A percentile compares a stretch with the other conserved stretches of the same genome.
Evolutionary conservation across 768 basidiomycete species (phyloP).

Genomic region (Rossbeevera mucosa): DNA sequence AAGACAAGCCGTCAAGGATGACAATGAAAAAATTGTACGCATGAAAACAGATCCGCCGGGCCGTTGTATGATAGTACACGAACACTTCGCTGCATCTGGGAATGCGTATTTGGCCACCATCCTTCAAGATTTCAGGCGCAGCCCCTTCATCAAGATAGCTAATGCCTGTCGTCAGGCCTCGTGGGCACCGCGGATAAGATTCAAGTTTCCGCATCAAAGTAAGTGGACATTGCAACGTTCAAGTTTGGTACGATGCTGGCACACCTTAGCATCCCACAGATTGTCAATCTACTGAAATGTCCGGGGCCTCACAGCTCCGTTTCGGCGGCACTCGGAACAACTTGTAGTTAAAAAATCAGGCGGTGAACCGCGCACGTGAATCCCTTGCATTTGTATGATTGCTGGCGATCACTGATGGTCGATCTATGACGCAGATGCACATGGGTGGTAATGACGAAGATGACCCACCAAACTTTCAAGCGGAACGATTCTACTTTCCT

Average conservation of each 20-base stretch:
- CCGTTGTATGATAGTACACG: background rate
- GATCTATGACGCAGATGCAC: background rate
- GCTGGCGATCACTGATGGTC: background rate
- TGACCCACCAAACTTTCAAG: background rate
- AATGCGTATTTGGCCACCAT: background rate
- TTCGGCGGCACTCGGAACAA: background rate
- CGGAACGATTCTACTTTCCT: background rate
- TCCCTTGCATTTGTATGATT: background rate
- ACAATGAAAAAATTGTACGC: background rate
- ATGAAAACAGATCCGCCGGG: no score
- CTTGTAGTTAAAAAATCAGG: background rate
- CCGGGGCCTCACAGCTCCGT: background rate
- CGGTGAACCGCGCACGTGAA: background rate
- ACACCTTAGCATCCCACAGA: background rate
- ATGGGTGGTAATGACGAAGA: background rate
- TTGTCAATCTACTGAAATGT: background rate
- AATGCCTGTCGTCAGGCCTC: background rate
- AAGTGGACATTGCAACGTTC: background rate
- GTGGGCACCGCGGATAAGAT: background rate
- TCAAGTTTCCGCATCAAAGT: background rate
- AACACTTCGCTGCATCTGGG: background rate
- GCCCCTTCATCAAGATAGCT: background rate
- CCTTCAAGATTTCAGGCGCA: background rate
- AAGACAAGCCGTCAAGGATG: background rate
- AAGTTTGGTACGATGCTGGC: background rate